Evolutionary conservation across 352 stramenopile species (phyloP).

Genomic region (Phytophthora idaei): DNA sequence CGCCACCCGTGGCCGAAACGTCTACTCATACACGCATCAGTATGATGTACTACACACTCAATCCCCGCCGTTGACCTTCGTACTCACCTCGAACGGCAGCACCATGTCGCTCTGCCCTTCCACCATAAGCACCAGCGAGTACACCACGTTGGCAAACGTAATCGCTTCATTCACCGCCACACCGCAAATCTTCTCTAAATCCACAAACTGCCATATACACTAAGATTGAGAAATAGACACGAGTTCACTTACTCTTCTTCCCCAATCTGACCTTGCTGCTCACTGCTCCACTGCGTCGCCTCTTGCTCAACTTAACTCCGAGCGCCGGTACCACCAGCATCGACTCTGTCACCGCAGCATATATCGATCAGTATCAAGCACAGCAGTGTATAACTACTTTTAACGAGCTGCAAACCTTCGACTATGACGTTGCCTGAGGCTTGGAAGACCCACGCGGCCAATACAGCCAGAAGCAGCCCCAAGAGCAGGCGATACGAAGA

Average conservation of each 20-base stretch:
- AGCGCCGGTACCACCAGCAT: constrained; percentile 76
- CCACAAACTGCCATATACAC: constrained; percentile 28
- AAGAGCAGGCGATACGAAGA: constrained; percentile 14
- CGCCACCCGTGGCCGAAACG: constrained; percentile 66
- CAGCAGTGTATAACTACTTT: background rate
- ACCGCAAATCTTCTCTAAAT: constrained; percentile 53
- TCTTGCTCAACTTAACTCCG: constrained; percentile 75
- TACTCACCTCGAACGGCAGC: constrained; percentile 74
- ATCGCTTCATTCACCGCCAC: constrained; percentile 87
- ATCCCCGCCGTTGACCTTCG: background rate
- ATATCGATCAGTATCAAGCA: constrained; percentile 4
- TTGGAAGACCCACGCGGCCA: constrained; percentile 25
- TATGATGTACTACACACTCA: background rate
- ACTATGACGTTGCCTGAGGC: constrained; percentile 31
- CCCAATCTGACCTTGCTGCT: constrained; percentile 24
- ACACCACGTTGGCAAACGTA: constrained; percentile 78
- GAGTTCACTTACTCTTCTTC: background rate
- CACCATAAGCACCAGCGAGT: constrained; percentile 85
- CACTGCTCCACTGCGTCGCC: constrained; percentile 48
- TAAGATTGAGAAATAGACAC: background rate
- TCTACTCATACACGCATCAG: constrained; percentile 35
- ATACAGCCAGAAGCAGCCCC: constrained; percentile 20
- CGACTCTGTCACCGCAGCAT: constrained; percentile 47
- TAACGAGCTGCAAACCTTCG: constrained; percentile 24
- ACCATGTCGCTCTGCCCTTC: constrained; percentile 69